Evolutionary conservation across 495 filamentous ascomycete genomes (phyloP).

Genomic region (Xylaria grammica): DNA sequence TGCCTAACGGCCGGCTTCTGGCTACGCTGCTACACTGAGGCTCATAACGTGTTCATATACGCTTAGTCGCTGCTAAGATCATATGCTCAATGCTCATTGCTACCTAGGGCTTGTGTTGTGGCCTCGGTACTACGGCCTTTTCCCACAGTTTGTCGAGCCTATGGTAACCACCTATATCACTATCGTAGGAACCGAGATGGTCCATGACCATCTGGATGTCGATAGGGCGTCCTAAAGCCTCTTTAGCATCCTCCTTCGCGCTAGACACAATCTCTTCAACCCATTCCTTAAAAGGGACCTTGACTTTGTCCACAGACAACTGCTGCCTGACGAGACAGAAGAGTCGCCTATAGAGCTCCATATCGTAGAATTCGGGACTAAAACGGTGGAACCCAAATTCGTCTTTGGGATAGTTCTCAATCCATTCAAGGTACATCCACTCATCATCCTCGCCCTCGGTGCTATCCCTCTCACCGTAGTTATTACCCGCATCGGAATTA

Average conservation of each 20-base stretch:
- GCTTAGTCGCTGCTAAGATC: too few relatives aligned
- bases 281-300: background rate
- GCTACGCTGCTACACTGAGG: too few relatives aligned
- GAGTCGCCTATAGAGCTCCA: background rate
- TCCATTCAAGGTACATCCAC: background rate
- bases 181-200: too few relatives aligned
- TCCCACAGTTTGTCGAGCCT: too few relatives aligned
- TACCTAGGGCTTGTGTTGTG: too few relatives aligned
- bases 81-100: too few relatives aligned
- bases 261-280: background rate
- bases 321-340: background rate
- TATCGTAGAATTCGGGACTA: background rate
- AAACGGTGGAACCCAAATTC: background rate
- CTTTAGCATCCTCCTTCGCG: background rate
- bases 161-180: too few relatives aligned
- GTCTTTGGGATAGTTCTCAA: background rate
- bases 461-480: background rate
- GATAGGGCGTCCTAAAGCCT: background rate
- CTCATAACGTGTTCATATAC: too few relatives aligned
- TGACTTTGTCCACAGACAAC: background rate
- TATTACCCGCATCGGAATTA: background rate
- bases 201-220: constrained; percentile 1
- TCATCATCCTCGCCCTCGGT: too few relatives aligned
- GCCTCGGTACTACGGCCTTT: too few relatives aligned
- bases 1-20: too few relatives aligned